phyloP scores from a whole-genome alignment of 2,329 filamentous ascomycete genomes.

The Sclerotinia nivalis region DNA sequence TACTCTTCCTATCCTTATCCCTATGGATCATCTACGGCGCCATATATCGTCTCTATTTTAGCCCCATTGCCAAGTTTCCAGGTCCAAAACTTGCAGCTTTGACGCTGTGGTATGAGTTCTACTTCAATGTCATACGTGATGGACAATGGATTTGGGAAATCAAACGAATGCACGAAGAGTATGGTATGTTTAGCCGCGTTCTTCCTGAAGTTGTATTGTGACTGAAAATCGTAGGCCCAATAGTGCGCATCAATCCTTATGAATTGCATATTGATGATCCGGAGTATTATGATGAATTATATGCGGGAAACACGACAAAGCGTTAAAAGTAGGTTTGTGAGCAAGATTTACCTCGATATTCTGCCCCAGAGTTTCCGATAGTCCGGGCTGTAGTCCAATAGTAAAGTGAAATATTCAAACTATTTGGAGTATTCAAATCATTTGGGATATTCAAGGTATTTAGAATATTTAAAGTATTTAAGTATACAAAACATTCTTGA shows the following conservation, averaged over 20 bases:
- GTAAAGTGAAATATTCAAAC: too few species aligned
- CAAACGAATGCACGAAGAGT: constrained; percentile 46
- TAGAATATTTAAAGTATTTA: too few species aligned
- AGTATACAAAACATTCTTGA: too few species aligned
- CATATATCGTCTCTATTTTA: constrained; percentile 40
- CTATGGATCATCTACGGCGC: constrained; percentile 21
- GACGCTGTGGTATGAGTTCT: constrained; percentile 40
- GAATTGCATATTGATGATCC: constrained; percentile 45
- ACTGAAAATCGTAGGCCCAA: background rate
- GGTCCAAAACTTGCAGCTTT: constrained; percentile 42
- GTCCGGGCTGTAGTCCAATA: too few species aligned
- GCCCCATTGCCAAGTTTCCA: constrained; percentile 41
- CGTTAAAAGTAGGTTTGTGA: constrained; percentile 28
- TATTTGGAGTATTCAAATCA: background rate
- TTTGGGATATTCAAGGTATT: background rate
- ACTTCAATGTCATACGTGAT: constrained; percentile 47
- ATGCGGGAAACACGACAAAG: constrained; percentile 33
- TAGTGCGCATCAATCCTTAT: constrained; percentile 31
- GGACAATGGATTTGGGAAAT: constrained; percentile 49
- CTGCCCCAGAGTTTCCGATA: too few species aligned
- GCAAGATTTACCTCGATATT: background rate
- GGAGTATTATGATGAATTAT: constrained; percentile 46
- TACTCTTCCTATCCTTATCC: background rate
- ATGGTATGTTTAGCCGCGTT: constrained; percentile 43
- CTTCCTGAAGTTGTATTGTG: constrained; percentile 11